Evolutionary conservation across 805 yeast genomes (phyloP).

Genomic region (Ogataea minuta): DNA sequence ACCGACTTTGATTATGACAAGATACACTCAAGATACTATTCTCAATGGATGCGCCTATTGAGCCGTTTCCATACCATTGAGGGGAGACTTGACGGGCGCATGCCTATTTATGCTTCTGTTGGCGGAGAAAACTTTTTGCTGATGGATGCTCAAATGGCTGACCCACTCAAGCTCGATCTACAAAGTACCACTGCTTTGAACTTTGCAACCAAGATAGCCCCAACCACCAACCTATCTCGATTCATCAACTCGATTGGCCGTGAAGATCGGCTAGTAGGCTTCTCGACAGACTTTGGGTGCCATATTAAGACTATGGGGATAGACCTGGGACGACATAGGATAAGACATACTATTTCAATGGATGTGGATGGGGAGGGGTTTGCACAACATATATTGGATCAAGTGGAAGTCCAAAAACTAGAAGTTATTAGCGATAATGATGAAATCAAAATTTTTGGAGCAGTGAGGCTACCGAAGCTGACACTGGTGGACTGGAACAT

Average conservation of each 20-base stretch:
- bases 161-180: not conserved
- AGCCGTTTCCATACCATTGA: not conserved
- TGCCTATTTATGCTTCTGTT: not conserved
- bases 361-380: not conserved
- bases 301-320: not conserved
- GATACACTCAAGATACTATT: not conserved
- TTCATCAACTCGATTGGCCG: not conserved
- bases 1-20: slow-evolving; percentile 1
- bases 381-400: not conserved
- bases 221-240: not conserved
- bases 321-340: not conserved
- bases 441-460: not conserved
- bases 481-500: not conserved
- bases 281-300: not conserved
- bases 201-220: not conserved
- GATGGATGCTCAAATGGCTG: not conserved
- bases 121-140: not conserved
- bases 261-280: not conserved
- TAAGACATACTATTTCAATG: not conserved
- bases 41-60: slow-evolving; percentile 1
- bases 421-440: not conserved
- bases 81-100: not conserved
- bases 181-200: not conserved
- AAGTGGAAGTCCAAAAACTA: not conserved
- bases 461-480: not conserved